Evolutionary conservation across 2,329 filamentous ascomycete genomes (phyloP).

Genomic region (Leptosphaerulina australis): DNA sequence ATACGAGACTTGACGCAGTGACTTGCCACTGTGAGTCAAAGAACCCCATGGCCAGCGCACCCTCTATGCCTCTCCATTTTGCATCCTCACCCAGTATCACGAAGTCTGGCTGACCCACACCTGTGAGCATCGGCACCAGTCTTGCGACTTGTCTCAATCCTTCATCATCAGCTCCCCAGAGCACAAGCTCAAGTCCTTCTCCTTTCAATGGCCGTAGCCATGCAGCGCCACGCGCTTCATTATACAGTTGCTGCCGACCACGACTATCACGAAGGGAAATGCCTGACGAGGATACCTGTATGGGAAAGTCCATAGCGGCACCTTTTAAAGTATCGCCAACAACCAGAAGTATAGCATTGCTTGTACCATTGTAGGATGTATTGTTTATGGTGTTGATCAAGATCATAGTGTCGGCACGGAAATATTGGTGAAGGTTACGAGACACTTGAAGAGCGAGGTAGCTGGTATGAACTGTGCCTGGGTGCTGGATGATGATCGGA

Average conservation of each 20-base stretch:
- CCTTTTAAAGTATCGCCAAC: conserved; percentile 35
- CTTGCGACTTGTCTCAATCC: conserved; percentile 58
- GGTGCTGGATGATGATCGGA: conserved; percentile 52
- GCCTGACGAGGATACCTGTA: conserved; percentile 30
- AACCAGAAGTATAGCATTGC: conserved; percentile 56
- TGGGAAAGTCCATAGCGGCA: conserved; percentile 35
- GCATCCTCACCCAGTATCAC: conserved; percentile 56
- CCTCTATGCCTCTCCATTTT: conserved; percentile 59
- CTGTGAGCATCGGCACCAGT: conserved; percentile 61
- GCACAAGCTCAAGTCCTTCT: conserved; percentile 59
- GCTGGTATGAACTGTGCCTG: conserved; percentile 34
- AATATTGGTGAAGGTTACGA: conserved; percentile 64
- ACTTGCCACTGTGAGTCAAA: conserved; percentile 62
- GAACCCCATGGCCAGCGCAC: conserved; percentile 61
- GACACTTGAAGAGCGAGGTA: conserved; percentile 60
- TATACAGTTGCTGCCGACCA: conserved; percentile 27
- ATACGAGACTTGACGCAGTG: conserved; percentile 53
- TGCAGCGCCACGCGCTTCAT: conserved; percentile 54
- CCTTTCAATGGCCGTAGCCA: conserved; percentile 58
- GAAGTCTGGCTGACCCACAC: conserved; percentile 64
- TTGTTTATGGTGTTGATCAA: conserved; percentile 8
- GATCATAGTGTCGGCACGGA: conserved; percentile 59
- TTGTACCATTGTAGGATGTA: conserved; percentile 23
- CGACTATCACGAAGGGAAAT: conserved; percentile 31
- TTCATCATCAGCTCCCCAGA: conserved; percentile 60